Percentiles rank a stretch among this genome's conserved stretches.
Conservation (phyloP, 148 eudicot species). For the Limonium bicolor region DNA sequence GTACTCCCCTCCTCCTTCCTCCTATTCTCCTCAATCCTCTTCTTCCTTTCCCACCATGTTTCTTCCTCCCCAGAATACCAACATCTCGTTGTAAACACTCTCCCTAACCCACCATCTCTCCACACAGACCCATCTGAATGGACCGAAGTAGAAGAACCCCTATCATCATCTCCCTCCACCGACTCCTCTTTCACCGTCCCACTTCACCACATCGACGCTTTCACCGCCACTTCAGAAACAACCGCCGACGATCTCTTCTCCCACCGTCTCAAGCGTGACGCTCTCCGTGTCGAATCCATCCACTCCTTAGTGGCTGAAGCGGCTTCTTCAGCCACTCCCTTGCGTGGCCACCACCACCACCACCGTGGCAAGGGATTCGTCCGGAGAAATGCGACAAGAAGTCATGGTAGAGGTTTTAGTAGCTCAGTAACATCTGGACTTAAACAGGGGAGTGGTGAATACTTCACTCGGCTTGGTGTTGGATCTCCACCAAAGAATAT, state of each 20-base stretch:
- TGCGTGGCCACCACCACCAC: constrained; percentile 1
- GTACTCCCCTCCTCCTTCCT: not conserved
- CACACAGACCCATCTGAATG: not conserved
- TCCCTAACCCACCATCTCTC: constrained; percentile 12
- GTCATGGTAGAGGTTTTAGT: constrained; percentile 24
- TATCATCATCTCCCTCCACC: not conserved
- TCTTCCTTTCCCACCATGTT: constrained; percentile 7
- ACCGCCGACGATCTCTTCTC: constrained; percentile 37
- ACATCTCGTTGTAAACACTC: constrained; percentile 26
- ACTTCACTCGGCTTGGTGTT: constrained; percentile 85
- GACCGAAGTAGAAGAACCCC: constrained; percentile 1
- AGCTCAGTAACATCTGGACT: constrained; percentile 80
- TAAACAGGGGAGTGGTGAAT: constrained; percentile 87
- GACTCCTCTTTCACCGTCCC: constrained; percentile 14
- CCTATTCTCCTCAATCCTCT: constrained; percentile 9
- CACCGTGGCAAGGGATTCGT: not conserved
- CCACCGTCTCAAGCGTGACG: constrained; percentile 46
- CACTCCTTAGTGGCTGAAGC: constrained; percentile 5
- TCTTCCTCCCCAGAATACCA: constrained; percentile 19
- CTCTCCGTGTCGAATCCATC: constrained; percentile 23
- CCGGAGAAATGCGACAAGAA: no score
- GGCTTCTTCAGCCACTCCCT: constrained; percentile 1
- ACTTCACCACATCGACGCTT: constrained; percentile 45
- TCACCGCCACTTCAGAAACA: constrained; percentile 18
- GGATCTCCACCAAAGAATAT: constrained; percentile 69